Base-by-base conservation (phyloP, 106 monocot genomes). In the Acorus gramineus region DNA sequence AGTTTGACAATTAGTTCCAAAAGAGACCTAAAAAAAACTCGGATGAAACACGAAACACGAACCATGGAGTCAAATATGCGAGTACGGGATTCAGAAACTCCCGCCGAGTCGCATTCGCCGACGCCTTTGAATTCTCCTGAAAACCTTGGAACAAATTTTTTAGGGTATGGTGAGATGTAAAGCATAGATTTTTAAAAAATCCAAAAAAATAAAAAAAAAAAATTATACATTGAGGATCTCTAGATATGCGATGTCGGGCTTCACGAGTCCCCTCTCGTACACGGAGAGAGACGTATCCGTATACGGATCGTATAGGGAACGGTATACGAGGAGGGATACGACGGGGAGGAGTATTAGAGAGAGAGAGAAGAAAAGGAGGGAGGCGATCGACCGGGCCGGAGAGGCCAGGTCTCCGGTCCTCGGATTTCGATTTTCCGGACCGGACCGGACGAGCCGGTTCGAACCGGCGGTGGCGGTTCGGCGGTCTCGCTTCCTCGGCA, bases 41-140 rank as follows among this genome's bases (percentile, higher is more conserved):
- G 28, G 28, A 28, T 28, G 28, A 28, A 28, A 54, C 51, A 14
- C 45, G 8, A 52, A 68, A 4, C 13, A 67, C 70, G 44, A 52
- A 86, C 96, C 96, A 96, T 9, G 96, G 96, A 60, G 96, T 96
- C 13, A 96, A 74, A 68, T 96, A 96, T 14, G 91, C 91, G 62
- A 96, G 74, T 6, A 96, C 91, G 0, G 80, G 87, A 75, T 85
- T 85, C 2, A 55, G 64, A 70, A 96, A 96, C 49, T 83, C 70
- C 42, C 87, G 80, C 28, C 28, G 56, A 0, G 78, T 83, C 47
- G 71, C 50, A 58, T 87, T 85, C 53, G 46, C 69, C 0, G 80
- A 82, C 48, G 75, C 64, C 78, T 68, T 87, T 8, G 65, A 58
- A 65, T 79, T 52, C 73, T 96, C 95, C 95, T 89, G 63, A 47